Conservation (phyloP, 1,284 basidiomycete genomes). For the Blastosporella zonata region DNA sequence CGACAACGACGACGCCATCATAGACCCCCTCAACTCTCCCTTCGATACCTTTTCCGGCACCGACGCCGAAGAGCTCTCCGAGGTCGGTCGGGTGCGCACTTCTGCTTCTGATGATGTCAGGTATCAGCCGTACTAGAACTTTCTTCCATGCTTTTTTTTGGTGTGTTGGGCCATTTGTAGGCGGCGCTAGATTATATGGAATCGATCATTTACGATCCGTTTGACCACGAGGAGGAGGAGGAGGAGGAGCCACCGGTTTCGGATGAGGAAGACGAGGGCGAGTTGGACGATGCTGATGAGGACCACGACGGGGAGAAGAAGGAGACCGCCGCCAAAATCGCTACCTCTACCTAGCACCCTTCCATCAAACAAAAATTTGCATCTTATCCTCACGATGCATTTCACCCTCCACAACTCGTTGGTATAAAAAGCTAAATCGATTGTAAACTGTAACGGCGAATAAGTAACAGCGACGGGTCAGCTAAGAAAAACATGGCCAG, state of each 20-base stretch:
- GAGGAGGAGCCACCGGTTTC: constrained; percentile 10
- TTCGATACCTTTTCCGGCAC: constrained; percentile 64
- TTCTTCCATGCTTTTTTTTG: constrained; percentile 21
- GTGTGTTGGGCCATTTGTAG: too few relatives aligned
- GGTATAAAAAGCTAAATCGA: too few relatives aligned
- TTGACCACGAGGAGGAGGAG: constrained; percentile 10
- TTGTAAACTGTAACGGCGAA: too few relatives aligned
- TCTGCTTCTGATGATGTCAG: constrained; percentile 80
- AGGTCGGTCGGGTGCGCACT: constrained; percentile 92
- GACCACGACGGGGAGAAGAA: background rate
- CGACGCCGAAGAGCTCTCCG: constrained; percentile 68
- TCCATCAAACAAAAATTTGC: too few relatives aligned
- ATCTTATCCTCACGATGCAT: too few relatives aligned
- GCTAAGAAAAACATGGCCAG: too few relatives aligned
- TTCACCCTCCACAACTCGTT: too few relatives aligned
- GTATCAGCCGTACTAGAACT: constrained; percentile 80
- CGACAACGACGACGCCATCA: constrained; percentile 57
- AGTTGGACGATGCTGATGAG: constrained; percentile 11
- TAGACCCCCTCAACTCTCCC: constrained; percentile 40
- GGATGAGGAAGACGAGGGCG: constrained; percentile 7
- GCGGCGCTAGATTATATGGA: constrained; percentile 75
- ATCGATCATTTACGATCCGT: constrained; percentile 64
- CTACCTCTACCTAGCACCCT: too few relatives aligned
- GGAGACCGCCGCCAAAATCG: too few relatives aligned
- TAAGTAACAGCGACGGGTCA: too few relatives aligned